A percentile compares a stretch with the other conserved stretches of the same genome.
phyloP scores from a whole-genome alignment of 2,329 filamentous ascomycete genomes.

The Colletotrichum godetiae region DNA sequence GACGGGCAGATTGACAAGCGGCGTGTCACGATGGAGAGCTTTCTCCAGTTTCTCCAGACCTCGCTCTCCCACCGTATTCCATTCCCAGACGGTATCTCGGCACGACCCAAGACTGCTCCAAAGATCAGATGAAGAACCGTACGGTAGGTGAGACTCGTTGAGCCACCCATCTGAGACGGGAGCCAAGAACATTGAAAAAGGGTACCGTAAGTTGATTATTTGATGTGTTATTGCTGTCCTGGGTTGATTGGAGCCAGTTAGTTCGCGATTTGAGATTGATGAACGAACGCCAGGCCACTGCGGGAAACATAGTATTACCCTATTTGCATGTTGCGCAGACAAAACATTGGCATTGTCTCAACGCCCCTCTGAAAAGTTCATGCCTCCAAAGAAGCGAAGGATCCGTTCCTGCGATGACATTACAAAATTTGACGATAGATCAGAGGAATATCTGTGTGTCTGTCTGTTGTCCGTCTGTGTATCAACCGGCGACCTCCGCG shows the following conservation, averaged over 20 bases:
- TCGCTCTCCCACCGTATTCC: background rate
- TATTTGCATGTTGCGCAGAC: slow-evolving; percentile 20
- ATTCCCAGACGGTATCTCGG: background rate
- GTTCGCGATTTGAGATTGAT: slow-evolving; percentile 22
- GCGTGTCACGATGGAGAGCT: slow-evolving; percentile 17
- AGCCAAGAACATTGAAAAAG: background rate
- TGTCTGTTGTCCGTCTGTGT: too few species aligned
- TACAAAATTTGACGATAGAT: background rate
- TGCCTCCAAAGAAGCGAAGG: background rate
- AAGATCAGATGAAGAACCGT: background rate
- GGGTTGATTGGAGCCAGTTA: background rate
- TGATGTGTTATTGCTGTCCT: background rate
- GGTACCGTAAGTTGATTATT: background rate
- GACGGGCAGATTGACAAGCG: slow-evolving; percentile 11
- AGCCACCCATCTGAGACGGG: slow-evolving; percentile 10
- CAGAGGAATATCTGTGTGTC: background rate
- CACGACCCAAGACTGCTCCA: background rate
- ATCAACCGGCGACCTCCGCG: background rate
- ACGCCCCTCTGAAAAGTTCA: background rate
- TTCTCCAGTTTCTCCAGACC: slow-evolving; percentile 22
- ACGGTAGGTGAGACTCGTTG: background rate
- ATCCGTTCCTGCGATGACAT: background rate
- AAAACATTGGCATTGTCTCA: slow-evolving; percentile 34
- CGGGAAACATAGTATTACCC: background rate
- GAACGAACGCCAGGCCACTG: slow-evolving; percentile 8